Evolutionary conservation across 2,329 filamentous ascomycete genomes (phyloP).

Genomic region (Penicillium nordicum): DNA sequence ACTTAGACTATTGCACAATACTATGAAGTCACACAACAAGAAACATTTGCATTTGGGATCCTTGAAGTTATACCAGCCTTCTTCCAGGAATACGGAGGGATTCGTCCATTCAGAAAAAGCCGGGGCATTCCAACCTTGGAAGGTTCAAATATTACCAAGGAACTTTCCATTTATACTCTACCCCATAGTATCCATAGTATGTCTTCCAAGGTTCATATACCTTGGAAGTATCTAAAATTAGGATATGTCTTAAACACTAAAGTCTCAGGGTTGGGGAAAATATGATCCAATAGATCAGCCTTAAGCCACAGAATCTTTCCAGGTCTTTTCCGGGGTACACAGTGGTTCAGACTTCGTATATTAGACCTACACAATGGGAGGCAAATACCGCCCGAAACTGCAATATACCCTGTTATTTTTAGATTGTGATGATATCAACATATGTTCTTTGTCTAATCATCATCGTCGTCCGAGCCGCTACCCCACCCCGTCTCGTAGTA

Average conservation of each 20-base stretch:
- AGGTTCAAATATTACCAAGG: neutral
- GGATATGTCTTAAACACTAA: slow-evolving; percentile 10
- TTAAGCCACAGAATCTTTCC: neutral
- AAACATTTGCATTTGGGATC: too few relatives aligned
- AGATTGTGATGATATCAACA: neutral
- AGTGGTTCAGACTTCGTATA: neutral
- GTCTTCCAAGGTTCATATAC: neutral
- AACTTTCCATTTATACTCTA: too few relatives aligned
- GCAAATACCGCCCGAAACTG: neutral
- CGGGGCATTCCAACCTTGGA: slow-evolving; percentile 2
- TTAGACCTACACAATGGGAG: neutral
- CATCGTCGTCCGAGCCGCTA: slow-evolving; percentile 55
- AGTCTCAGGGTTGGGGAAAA: neutral
- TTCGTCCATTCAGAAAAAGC: neutral
- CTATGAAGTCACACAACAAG: too few relatives aligned
- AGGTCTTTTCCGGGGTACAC: neutral
- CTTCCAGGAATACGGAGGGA: neutral
- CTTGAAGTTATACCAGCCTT: too few relatives aligned
- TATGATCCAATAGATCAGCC: neutral
- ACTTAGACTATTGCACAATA: too few relatives aligned
- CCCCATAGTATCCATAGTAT: neutral
- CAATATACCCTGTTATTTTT: neutral
- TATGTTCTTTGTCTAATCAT: slow-evolving; percentile 32
- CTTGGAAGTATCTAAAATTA: neutral
- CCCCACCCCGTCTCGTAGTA: slow-evolving; percentile 87